Percentiles rank a stretch among this genome's conserved stretches.
Conservation (phyloP, 1,139 yeast species). For the Protomyces arabidopsidicola region DNA sequence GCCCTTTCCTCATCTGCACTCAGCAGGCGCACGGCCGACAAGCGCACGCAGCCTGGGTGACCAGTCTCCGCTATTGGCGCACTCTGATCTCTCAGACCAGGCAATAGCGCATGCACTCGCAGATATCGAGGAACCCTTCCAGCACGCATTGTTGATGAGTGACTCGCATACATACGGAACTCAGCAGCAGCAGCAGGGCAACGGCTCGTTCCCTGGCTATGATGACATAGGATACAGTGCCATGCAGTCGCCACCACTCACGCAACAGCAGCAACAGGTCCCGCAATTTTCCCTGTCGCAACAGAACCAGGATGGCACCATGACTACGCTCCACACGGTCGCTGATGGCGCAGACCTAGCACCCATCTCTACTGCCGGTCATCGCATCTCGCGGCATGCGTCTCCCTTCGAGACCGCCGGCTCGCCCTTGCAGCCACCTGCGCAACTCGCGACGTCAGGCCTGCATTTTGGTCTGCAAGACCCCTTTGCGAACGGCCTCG, state of each 20-base stretch:
- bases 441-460: not conserved
- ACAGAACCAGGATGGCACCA: not conserved
- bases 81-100: not conserved
- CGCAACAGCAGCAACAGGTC: not conserved
- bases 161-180: not conserved
- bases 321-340: not conserved
- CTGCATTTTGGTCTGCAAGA: not conserved
- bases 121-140: not conserved
- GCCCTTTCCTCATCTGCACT: not conserved
- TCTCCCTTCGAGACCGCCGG: not conserved
- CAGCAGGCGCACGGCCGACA: not conserved
- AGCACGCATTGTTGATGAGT: not conserved
- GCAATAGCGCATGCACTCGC: not conserved
- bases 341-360: not conserved
- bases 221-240: not conserved
- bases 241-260: not conserved
- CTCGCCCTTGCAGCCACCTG: not conserved
- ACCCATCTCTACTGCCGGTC: not conserved
- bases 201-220: not conserved
- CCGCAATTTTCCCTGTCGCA: not conserved
- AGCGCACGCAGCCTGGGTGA: not conserved
- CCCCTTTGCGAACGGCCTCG: constrained; percentile 1
- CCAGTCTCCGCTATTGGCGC: not conserved
- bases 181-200: not conserved
- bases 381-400: not conserved